Evolutionary conservation across 495 filamentous ascomycete genomes (phyloP).

Genomic region (Neurospora pannonica): DNA sequence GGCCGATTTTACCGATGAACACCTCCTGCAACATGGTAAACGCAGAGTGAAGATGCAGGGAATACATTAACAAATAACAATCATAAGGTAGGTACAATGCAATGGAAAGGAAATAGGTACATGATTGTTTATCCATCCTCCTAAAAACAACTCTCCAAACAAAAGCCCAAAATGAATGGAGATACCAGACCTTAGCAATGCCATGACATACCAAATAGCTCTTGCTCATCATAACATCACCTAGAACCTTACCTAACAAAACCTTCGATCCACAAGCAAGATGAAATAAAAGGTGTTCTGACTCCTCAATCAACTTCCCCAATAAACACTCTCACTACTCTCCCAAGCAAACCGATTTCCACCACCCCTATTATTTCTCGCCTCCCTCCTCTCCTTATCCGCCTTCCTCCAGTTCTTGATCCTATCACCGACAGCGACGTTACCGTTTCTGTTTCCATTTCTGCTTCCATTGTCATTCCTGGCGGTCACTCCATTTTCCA

Average conservation of each 20-base stretch:
- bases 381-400: background rate
- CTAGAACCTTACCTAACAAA: background rate
- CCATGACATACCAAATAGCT: background rate
- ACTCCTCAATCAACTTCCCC: background rate
- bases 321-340: background rate
- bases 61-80: background rate
- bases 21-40: background rate
- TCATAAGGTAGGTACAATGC: background rate
- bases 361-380: background rate
- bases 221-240: background rate
- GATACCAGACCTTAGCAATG: background rate
- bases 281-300: background rate
- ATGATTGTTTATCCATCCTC: background rate
- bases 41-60: background rate
- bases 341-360: background rate
- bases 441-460: too few relatives aligned
- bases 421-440: background rate
- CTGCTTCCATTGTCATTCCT: background rate
- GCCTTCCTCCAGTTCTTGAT: background rate
- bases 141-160: background rate
- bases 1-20: background rate
- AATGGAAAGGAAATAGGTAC: background rate
- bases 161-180: background rate
- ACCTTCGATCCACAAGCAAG: background rate
- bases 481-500: background rate